Evolutionary conservation across 108 stramenopile species (phyloP), one percentile per base, ranked within the genome.

Genomic region (Cyclotella atomus): DNA sequence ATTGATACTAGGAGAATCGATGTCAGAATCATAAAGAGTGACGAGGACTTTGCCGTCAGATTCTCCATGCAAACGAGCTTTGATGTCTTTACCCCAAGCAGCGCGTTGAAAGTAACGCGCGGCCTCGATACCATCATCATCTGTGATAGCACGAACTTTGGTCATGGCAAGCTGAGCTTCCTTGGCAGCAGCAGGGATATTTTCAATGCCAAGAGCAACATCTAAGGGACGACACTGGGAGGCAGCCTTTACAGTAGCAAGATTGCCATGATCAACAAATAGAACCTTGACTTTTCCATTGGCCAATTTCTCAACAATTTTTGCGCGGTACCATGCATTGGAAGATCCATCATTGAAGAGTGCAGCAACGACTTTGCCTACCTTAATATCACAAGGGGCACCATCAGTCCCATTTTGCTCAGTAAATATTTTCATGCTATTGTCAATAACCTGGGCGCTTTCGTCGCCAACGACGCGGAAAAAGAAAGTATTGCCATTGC

Each of bases 241-340:
- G 14, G 89, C 76, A 33, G 88, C 54, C 7, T 89, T 78, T 1
- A 98, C 97, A 32, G 82, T 75, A 7, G 89, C 94, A 19, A 87
- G 80, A 83, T 99, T 99, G 66, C 99, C 99, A 76, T 97, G 97
- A 91, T 99, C 99, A 43, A 99, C 69, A 77, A 95, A 99, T 3
- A 89, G 76, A 53, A 99, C 92, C 33, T 76, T 75, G 1, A 84
- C 87, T 62, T 89, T 91, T 16, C 81, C 83, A 45, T 82, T 84
- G 14, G 43, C 65, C 29, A 68, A 63, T 24, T 74, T 84, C 73
- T 93, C 95, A 17, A 91, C 23, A 32, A 99, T 79, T 69, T 93
- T 91, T n/a, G 97, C 98, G 30, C 98, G 85, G 91, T 96, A 99
- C 98, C 98, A 99, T 44, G 84, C 80, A 56, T 85, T 90, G 33